phyloP scores from a whole-genome alignment of 352 stramenopile species.

The Globisporangium emineosum region DNA sequence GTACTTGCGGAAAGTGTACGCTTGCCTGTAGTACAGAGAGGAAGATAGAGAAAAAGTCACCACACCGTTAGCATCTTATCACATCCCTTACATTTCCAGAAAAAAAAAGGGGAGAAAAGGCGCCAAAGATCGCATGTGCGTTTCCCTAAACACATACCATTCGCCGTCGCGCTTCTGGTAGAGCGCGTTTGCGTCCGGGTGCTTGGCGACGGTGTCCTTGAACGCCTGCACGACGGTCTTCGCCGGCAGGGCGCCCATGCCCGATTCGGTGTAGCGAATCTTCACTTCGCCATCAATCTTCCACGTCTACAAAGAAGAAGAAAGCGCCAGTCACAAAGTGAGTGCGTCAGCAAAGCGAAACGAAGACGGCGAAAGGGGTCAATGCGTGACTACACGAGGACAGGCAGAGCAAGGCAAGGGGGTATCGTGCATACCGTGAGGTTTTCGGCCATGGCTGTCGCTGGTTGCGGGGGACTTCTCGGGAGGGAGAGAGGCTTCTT shows the following conservation, averaged over 20 bases:
- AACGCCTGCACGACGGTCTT: constrained; percentile 61
- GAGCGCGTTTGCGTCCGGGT: constrained; percentile 52
- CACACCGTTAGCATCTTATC: neutral
- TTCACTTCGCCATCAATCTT: constrained; percentile 86
- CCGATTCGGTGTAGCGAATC: constrained; percentile 57
- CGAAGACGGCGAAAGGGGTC: too few species aligned
- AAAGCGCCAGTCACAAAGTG: neutral
- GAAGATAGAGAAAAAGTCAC: constrained; percentile 6
- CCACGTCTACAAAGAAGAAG: constrained; percentile 49
- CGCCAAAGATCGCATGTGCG: neutral
- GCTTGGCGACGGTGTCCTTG: constrained; percentile 50
- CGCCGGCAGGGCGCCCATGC: constrained; percentile 35
- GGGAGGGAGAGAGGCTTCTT: neutral
- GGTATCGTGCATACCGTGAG: neutral
- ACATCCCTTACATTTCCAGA: neutral
- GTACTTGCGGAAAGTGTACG: constrained; percentile 71
- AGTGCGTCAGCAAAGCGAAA: neutral
- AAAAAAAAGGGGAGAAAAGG: neutral
- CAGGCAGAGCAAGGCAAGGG: neutral
- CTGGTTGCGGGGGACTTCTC: neutral
- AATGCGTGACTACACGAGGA: neutral
- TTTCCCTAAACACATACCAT: constrained; percentile 42
- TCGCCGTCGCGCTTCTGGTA: constrained; percentile 72
- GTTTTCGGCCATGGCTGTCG: constrained; percentile 1
- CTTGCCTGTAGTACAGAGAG: constrained; percentile 30